Conservation (phyloP, 257 asterid species). For the Sherardia arvensis region DNA sequence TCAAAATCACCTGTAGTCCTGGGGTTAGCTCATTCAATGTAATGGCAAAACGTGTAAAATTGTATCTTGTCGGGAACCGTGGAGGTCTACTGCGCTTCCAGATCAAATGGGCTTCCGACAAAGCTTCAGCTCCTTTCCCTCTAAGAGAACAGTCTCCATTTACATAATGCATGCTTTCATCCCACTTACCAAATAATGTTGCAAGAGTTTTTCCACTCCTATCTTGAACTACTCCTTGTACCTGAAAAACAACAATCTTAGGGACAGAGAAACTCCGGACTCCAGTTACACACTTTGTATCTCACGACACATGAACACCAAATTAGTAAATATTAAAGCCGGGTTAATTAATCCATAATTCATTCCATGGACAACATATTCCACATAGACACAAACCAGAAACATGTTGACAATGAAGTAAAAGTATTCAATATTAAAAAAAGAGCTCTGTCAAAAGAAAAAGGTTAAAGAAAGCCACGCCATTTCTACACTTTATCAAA, state of each 20-base stretch:
- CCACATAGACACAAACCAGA: not conserved
- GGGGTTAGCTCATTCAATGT: slow-evolving; percentile 82
- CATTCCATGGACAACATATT: not conserved
- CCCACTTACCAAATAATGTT: slow-evolving; percentile 91
- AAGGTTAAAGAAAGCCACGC: not conserved
- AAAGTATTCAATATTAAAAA: not conserved
- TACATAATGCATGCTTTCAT: slow-evolving; percentile 78
- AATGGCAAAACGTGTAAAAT: slow-evolving; percentile 79
- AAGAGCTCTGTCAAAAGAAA: not conserved
- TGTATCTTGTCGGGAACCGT: slow-evolving; percentile 71
- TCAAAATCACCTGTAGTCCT: slow-evolving; percentile 53
- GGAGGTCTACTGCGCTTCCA: slow-evolving; percentile 88
- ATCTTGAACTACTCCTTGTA: slow-evolving; percentile 84
- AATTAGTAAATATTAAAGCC: not conserved
- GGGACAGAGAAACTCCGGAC: not conserved
- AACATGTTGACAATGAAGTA: not conserved
- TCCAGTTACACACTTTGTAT: not conserved
- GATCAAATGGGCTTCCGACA: slow-evolving; percentile 57
- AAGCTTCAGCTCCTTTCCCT: slow-evolving; percentile 52
- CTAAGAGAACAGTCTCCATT: slow-evolving; percentile 60
- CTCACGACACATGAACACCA: not conserved
- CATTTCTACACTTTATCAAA: not conserved
- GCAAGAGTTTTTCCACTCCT: slow-evolving; percentile 75
- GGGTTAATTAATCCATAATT: not conserved
- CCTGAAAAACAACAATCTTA: slow-evolving; percentile 35